Evolutionary conservation across 331 rosid genomes (phyloP).

Genomic region (Spiraea crenata): DNA sequence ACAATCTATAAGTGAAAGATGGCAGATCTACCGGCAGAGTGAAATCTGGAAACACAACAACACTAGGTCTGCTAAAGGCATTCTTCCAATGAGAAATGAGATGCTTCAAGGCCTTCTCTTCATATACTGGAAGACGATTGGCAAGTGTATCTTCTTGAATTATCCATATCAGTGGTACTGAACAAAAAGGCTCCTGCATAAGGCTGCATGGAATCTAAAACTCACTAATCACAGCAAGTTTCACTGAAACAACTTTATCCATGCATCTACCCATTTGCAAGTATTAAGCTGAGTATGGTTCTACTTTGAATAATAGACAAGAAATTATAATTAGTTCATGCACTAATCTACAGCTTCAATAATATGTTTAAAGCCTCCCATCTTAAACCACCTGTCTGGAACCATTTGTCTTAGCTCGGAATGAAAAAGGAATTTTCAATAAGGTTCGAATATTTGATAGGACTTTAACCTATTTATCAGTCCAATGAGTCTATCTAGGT

Average conservation of each 20-base stretch:
- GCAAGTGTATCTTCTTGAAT: conserved; percentile 88
- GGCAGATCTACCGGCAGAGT: conserved; percentile 73
- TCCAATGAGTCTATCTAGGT: too few species aligned
- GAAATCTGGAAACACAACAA: conserved; percentile 88
- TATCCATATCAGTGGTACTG: conserved; percentile 90
- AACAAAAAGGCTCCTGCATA: conserved; percentile 98
- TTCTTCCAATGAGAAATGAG: conserved; percentile 83
- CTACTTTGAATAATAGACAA: neutral
- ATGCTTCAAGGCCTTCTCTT: conserved; percentile 64
- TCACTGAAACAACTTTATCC: conserved; percentile 19
- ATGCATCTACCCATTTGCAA: neutral
- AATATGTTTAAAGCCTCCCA: neutral
- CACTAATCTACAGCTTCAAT: neutral
- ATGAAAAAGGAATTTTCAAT: neutral
- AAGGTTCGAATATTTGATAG: neutral
- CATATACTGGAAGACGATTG: conserved; percentile 65
- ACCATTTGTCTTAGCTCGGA: neutral
- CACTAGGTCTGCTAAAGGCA: conserved; percentile 70
- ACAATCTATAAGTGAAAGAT: neutral
- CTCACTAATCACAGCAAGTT: conserved; percentile 48
- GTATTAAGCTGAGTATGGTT: neutral
- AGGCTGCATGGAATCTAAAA: conserved; percentile 87
- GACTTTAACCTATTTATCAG: too few species aligned
- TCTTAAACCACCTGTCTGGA: neutral
- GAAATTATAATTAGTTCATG: neutral